These are phyloP conservation scores for Escovopsis sp. DNA, from an alignment of 2,329 filamentous ascomycete species.

Conservation along the genomic window DNA sequence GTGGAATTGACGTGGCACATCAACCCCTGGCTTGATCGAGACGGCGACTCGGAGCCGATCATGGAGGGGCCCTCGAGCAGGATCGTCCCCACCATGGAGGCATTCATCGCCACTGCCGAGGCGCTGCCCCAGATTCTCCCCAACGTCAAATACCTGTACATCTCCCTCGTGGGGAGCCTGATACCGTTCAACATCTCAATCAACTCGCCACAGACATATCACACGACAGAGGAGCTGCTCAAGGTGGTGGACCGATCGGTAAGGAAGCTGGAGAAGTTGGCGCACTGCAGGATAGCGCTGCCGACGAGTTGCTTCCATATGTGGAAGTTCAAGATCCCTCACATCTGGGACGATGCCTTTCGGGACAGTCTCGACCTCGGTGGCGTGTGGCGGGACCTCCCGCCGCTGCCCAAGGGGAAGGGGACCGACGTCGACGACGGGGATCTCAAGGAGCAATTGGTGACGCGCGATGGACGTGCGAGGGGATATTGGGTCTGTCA, in stretches of 20 bases:
- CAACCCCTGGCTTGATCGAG: neutral
- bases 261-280: neutral
- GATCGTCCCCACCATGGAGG: neutral
- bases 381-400: neutral
- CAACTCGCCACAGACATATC: neutral
- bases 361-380: neutral
- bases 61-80: neutral
- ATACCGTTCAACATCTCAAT: neutral
- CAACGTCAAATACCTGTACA: neutral
- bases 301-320: neutral
- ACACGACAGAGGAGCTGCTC: neutral
- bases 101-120: neutral
- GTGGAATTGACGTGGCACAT: neutral
- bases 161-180: neutral
- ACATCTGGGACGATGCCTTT: neutral
- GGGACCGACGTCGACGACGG: neutral
- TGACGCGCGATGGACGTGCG: no score
- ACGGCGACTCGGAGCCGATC: neutral
- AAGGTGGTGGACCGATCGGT: neutral
- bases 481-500: neutral
- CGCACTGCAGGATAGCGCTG: neutral
- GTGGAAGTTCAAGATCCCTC: neutral
- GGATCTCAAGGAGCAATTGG: no score
- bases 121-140: neutral
- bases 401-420: neutral